These are phyloP conservation scores for Populus tremula DNA, from an alignment of 345 rosid species.

Conservation along the genomic window DNA sequence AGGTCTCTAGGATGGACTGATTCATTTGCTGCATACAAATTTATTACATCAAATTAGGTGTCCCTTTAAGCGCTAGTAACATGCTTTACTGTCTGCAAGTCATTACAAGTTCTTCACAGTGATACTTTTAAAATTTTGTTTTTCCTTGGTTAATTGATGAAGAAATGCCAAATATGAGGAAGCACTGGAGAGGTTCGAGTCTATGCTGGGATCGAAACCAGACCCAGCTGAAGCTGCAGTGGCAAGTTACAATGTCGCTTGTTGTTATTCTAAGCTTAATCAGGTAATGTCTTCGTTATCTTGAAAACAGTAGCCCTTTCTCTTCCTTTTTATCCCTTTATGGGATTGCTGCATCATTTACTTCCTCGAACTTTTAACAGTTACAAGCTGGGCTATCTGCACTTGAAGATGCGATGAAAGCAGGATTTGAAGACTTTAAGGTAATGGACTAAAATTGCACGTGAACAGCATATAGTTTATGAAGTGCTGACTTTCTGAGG, in stretches of 20 bases:
- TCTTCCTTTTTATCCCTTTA: not conserved
- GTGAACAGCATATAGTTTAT: not conserved
- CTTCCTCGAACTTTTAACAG: constrained; percentile 34
- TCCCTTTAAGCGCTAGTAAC: not conserved
- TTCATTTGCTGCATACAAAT: not conserved
- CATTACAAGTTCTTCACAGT: not conserved
- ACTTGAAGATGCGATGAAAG: constrained; percentile 77
- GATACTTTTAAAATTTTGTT: not conserved
- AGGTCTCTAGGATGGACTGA: not conserved
- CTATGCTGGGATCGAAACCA: constrained; percentile 90
- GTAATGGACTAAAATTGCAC: constrained; percentile 27
- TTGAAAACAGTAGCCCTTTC: not conserved
- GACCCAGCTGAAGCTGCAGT: constrained; percentile 66
- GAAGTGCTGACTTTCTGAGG: not conserved
- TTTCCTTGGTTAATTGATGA: constrained; percentile 6
- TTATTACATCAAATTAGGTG: not conserved
- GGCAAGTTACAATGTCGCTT: constrained; percentile 92
- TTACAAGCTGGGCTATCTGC: constrained; percentile 85
- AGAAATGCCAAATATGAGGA: constrained; percentile 80
- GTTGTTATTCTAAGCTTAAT: constrained; percentile 87
- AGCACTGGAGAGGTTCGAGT: constrained; percentile 86
- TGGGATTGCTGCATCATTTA: not conserved
- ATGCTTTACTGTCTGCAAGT: not conserved
- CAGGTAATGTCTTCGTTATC: constrained; percentile 44
- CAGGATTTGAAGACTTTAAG: constrained; percentile 91